Percentiles rank a stretch among this genome's conserved stretches.
Evolutionary conservation across 441 rosid genomes (phyloP).

Genomic region (Corymbia calophylla): DNA sequence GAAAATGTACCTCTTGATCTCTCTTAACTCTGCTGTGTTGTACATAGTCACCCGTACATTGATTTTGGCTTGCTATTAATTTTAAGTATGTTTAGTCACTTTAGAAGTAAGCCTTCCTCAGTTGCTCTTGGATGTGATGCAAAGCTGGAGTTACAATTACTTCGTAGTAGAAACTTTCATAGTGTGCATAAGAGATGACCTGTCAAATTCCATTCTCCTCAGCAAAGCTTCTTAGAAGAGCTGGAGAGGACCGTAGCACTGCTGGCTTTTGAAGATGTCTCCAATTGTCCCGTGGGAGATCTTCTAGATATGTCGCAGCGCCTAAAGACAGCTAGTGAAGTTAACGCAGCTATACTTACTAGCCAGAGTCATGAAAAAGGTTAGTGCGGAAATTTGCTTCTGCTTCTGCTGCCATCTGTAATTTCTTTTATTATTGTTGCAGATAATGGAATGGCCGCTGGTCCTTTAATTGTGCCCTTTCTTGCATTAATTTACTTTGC

Average conservation of each 20-base stretch:
- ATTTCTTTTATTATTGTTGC: background rate
- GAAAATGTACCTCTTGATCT: slow-evolving; percentile 53
- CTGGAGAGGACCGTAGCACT: slow-evolving; percentile 88
- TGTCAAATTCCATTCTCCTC: slow-evolving; percentile 10
- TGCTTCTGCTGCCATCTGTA: background rate
- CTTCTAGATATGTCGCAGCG: slow-evolving; percentile 88
- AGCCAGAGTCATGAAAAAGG: slow-evolving; percentile 99
- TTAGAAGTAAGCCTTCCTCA: background rate
- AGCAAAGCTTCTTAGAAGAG: slow-evolving; percentile 91
- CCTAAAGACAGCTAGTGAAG: slow-evolving; percentile 87
- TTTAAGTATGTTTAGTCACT: background rate
- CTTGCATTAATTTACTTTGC: background rate
- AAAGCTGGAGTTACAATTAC: background rate
- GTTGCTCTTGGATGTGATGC: background rate
- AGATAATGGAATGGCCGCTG: background rate
- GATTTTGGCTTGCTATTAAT: background rate
- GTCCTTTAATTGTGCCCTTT: background rate
- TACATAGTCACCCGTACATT: background rate
- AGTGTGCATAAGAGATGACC: background rate
- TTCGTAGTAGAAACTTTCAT: background rate
- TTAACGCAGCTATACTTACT: slow-evolving; percentile 93
- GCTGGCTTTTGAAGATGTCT: slow-evolving; percentile 83
- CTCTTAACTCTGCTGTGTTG: background rate
- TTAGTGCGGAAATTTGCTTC: background rate
- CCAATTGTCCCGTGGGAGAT: slow-evolving; percentile 83